Base-by-base conservation (phyloP, 1,284 basidiomycete genomes). In the Ustilago esculenta region DNA sequence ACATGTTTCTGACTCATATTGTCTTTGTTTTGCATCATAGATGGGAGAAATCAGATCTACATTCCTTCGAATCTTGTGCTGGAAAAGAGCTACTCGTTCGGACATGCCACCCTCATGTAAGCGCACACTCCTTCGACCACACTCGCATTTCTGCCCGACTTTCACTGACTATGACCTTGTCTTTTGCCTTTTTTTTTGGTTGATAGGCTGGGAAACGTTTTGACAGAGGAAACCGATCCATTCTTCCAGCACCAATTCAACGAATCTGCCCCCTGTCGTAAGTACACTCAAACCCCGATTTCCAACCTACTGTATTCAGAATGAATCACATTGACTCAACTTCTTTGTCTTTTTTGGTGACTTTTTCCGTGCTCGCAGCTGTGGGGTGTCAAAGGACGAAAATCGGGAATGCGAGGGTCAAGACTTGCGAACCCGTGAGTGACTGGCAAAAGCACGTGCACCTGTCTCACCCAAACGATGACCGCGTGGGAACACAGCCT, bases 31-130 rank as follows among this genome's bases (percentile, higher is more conserved):
- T 29, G 27, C 6, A 27, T 4, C 11, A 17, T 42, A 67, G 56
- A 43, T 17, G 61, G 73, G 6, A 52, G 72, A 10, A 70, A 69
- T 25, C 75, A 77, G 33, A 77, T 76, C 48, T 77, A 74, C 58
- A 65, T 76, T 27, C 71, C 75, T 7, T 77, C 75, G 1, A 70
- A 61, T 18, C 17, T 60, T 18, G 72, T 77, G 24, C 64, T 77
- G 35, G 57, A 66, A 14, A 76, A 65, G 24, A 68, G 63, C 12
- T 76, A 76, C 52, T 65, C 64, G 1, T 57, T 77, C 14, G 68
- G 72, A 2, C 72, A 74, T 39, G 57, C 57, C 6, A 69, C 75
- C 2, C 36, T 60, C 20, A 73, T 74, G 55, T 57, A 34, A 57
- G 50, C 12, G 27, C 6, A 12, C 12, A 12, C 27, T 7, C 27